Base-by-base conservation (phyloP, 2,329 filamentous ascomycete species). In the Mycosphaerelloides madeirae region DNA sequence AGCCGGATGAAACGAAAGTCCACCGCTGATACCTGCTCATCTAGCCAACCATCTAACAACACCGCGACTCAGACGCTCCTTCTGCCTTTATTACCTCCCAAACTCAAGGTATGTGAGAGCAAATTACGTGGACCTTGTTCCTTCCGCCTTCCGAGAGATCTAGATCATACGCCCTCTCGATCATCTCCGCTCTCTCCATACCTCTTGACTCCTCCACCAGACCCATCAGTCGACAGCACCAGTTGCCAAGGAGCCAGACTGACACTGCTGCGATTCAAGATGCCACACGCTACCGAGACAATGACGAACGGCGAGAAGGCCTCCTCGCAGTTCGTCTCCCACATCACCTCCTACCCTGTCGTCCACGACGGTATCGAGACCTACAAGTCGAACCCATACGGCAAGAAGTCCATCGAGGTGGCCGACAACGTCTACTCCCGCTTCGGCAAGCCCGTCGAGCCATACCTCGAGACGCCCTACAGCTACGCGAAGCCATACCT, bases 401-500 rank as follows among this genome's bases (percentile, higher is more conserved):
- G 87, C 63, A 83, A 88, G 66, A 89, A 84, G 71, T 90, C 88
- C 33, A 73, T 96, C 64, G 76, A 85, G 59, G 70, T 93, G 52
- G 79, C 84, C 65, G 79, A 85, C 63, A 79, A 81, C 49, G 83
- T 83, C 59, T 95, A 90, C 75, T 73, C 81, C 63, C 81, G 78
- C 53, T 77, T 95, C 60, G 84, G 84, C 64, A 84, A 83, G 56
- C 87, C 89, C 15, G 70, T 95, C 52, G 70, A 91, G 43, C 85
- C 87, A 20, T 88, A 87, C 69, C 73, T 96, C 58, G 69, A 81
- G 59, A 85, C 79, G 58, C 89, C 90, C 29, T 91, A 88, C 72
- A 76, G 79, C 62, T 93, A 87, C 65, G 78, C 95, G 52, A 82
- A 83, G 41, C 90, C 91, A 1, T 96, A 96, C 69, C 78, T 95